Conservation (phyloP, 345 rosid species). For the Melastoma malabathricum region DNA sequence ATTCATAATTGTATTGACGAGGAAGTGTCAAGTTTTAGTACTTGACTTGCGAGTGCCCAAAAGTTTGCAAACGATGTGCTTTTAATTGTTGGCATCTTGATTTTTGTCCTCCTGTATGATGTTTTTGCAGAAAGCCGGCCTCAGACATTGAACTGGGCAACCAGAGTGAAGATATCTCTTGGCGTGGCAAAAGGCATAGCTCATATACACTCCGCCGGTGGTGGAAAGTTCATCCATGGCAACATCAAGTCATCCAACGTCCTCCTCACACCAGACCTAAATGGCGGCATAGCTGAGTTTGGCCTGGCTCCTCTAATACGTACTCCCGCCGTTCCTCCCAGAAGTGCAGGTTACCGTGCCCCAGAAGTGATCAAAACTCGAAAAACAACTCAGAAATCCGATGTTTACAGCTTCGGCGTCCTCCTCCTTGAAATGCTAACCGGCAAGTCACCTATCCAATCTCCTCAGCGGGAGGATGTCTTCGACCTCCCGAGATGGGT, state of each 20-base stretch:
- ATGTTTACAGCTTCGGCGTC: conserved; percentile 81
- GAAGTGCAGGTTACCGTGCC: conserved; percentile 64
- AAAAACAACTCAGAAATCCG: conserved; percentile 48
- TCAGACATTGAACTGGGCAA: conserved; percentile 54
- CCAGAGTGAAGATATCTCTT: conserved; percentile 53
- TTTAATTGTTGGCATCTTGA: too few relatives aligned
- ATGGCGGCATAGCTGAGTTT: conserved; percentile 56
- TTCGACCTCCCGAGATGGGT: conserved; percentile 87
- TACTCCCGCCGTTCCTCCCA: conserved; percentile 35
- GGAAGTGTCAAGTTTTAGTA: too few relatives aligned
- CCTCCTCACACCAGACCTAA: conserved; percentile 43
- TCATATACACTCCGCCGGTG: conserved; percentile 55
- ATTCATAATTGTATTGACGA: too few relatives aligned
- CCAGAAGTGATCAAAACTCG: conserved; percentile 59
- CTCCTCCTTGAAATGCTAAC: conserved; percentile 75
- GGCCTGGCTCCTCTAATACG: conserved; percentile 55
- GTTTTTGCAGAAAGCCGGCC: conserved; percentile 23
- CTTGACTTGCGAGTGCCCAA: too few relatives aligned
- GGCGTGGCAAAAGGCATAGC: conserved; percentile 67
- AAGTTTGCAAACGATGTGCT: too few relatives aligned
- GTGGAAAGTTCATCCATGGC: conserved; percentile 52
- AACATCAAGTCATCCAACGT: conserved; percentile 75
- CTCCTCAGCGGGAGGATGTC: conserved; percentile 42
- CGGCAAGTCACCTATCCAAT: conserved; percentile 63
- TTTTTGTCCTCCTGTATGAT: neutral